Evolutionary conservation across 495 filamentous ascomycete species (phyloP), one percentile per base, ranked within the genome.

Genomic region (Pyrenula massariospora): DNA sequence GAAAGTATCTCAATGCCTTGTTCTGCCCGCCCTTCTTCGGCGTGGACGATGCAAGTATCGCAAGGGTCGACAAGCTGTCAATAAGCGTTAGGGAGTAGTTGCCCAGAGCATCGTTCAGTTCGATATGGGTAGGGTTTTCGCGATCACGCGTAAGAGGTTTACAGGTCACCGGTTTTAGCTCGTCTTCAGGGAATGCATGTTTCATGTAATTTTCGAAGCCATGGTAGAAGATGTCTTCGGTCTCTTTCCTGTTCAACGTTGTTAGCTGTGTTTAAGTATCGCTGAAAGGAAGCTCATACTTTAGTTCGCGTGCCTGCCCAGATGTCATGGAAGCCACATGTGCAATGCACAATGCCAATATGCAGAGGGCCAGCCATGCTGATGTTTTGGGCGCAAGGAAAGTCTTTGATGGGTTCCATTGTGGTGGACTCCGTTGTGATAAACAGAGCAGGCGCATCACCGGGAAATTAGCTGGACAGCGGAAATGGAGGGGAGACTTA

Each of bases 61-160:
- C 94, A 25, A 98, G 78, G 1, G 91, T 92, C 15, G 91, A 95
- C 25, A 98, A 77, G 60, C 89, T 96, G 73, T 98, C 93, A 63
- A 97, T 88, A 31, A 96, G 73, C 5, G 94, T 97, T 56, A 98
- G 76, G 54, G 92, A 96, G 66, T 97, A 98, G 67, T 97, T 96
- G 12, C 93, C 93, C 54, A 98, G 78, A 25, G 92, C 91, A 70
- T 98, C 93, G 69, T 97, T 97, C 50, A 95, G 77, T 67, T 90
- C 92, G 59, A 94, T 82, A 61, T 92, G 85, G 49, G 80, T 79
- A 1, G 88, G 88, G 62, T 95, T 87, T 50, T 81, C 77, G 54
- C 81, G 75, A 70, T 96, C 91, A 61, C 91, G 88, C 56, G 84
- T 87, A 61, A 92, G 77, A 10, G 93, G 90, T 36, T 74, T 73